Evolutionary conservation across 768 basidiomycete genomes (phyloP), one percentile per base, ranked within the genome.

Genomic region (Hygrophoropsis aurantiaca): DNA sequence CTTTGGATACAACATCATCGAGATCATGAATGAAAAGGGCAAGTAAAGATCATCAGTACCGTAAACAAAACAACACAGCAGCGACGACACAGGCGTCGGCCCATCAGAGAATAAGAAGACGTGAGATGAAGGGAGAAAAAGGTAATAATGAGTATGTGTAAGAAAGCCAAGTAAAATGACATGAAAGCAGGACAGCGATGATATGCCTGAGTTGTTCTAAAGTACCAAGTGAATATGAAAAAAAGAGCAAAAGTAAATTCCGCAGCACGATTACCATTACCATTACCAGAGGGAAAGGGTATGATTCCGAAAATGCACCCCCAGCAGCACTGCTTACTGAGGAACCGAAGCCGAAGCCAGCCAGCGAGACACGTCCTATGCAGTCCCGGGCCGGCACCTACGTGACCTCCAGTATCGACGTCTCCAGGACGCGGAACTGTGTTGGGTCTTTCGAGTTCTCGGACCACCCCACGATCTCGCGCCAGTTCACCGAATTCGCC

Each of bases 401-500:
- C 42, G 72, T 68, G 44, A 89, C 75, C 71, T 93, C 90, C 57
- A 91, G 72, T 32, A 91, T 74, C 3, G 87, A 85, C 11, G 81
- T 84, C 68, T 93, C 90, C 58, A 92, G 66, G 40, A 93, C 79
- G 21, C 90, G 80, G 71, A 92, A 91, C 63, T 84, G 69, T 13
- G 77, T 70, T 16, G 80, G 58, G 51, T 91, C 89, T 62, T 89
- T 90, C 45, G 83, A 83, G 58, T 84, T 78, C 65, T 92, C 90
- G 8, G 82, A 81, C 85, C 87, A 92, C 19, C 84, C 85, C 37
- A 91, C 80, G 33, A 82, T 68, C 58, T 87, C 86, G 47, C 88
- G 72, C 90, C 90, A 93, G 67, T 91, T 90, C 56, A 78, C 77
- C 9, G 73, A 68, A 51, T 88, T 87, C 24, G 90, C 90, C 62